These are phyloP conservation scores for Auricularia cornea DNA, from an alignment of 768 basidiomycete genomes.

Conservation along the genomic window DNA sequence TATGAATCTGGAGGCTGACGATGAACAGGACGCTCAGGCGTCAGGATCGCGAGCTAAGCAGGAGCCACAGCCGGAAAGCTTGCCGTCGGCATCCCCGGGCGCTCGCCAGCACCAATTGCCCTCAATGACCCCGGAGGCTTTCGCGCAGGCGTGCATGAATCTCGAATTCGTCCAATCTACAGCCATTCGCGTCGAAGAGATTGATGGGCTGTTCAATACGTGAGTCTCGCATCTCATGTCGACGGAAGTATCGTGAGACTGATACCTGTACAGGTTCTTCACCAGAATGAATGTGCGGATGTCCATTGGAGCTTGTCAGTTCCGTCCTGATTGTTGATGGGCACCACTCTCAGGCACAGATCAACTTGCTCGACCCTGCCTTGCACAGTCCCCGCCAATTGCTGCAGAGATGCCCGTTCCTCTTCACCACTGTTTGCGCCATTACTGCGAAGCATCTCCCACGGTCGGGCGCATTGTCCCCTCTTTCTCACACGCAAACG, in stretches of 20 bases:
- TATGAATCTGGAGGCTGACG: not conserved
- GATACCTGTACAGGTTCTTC: not conserved
- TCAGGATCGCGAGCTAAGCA: not conserved
- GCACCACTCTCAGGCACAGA: constrained; percentile 40
- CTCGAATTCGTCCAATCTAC: not conserved
- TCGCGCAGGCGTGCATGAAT: not conserved
- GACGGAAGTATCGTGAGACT: not conserved
- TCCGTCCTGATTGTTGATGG: constrained; percentile 36
- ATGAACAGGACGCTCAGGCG: not conserved
- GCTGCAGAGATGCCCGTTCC: constrained; percentile 78
- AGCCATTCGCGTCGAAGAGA: not conserved
- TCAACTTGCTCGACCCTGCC: constrained; percentile 56
- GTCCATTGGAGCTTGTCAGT: not conserved
- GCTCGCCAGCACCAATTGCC: not conserved
- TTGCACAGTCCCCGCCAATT: constrained; percentile 76
- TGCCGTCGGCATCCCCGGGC: not conserved
- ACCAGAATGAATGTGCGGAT: not conserved
- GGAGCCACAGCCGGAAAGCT: not conserved
- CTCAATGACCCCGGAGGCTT: not conserved
- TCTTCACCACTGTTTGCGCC: constrained; percentile 80
- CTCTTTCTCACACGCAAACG: not conserved
- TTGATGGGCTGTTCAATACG: not conserved
- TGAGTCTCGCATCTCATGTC: not conserved
- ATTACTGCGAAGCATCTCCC: constrained; percentile 72
- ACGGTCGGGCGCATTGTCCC: not conserved